A percentile compares a stretch with the other conserved stretches of the same genome.
These are phyloP conservation scores for Aureobasidium sp. DNA, from an alignment of 2,329 filamentous ascomycete genomes.

Conservation along the genomic window DNA sequence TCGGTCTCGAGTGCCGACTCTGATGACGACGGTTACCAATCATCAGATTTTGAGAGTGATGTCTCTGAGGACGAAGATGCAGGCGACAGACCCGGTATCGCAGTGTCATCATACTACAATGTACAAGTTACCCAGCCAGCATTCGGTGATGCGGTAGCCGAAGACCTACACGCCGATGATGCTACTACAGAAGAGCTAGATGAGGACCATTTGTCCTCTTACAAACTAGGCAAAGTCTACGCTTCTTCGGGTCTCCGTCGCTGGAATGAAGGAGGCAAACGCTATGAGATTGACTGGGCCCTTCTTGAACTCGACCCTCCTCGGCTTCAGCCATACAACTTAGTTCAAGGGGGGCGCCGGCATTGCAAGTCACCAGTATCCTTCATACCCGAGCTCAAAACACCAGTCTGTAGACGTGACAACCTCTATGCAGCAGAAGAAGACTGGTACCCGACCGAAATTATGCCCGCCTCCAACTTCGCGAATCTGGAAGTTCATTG, in stretches of 20 bases:
- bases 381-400: constrained; percentile 25
- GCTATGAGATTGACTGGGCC: constrained; percentile 92
- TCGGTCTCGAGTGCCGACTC: constrained; percentile 29
- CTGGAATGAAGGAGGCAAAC: constrained; percentile 46
- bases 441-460: constrained; percentile 38
- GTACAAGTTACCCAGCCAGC: constrained; percentile 87
- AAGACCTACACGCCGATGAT: constrained; percentile 74
- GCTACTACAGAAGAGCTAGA: constrained; percentile 62
- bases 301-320: constrained; percentile 71
- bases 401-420: constrained; percentile 21
- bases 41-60: constrained; percentile 31
- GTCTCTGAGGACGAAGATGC: constrained; percentile 24
- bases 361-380: constrained; percentile 29
- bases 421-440: constrained; percentile 24
- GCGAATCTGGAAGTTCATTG: constrained; percentile 77
- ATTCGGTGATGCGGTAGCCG: constrained; percentile 61
- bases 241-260: constrained; percentile 85
- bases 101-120: constrained; percentile 65
- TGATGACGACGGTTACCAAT: constrained; percentile 42
- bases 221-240: constrained; percentile 73
- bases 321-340: constrained; percentile 64
- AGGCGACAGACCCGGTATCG: constrained; percentile 71
- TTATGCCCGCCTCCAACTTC: constrained; percentile 52
- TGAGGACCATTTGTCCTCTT: constrained; percentile 73
- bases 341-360: constrained; percentile 50